Base-by-base conservation (phyloP, 495 filamentous ascomycete genomes). In the Clavariopsis aquatica region DNA sequence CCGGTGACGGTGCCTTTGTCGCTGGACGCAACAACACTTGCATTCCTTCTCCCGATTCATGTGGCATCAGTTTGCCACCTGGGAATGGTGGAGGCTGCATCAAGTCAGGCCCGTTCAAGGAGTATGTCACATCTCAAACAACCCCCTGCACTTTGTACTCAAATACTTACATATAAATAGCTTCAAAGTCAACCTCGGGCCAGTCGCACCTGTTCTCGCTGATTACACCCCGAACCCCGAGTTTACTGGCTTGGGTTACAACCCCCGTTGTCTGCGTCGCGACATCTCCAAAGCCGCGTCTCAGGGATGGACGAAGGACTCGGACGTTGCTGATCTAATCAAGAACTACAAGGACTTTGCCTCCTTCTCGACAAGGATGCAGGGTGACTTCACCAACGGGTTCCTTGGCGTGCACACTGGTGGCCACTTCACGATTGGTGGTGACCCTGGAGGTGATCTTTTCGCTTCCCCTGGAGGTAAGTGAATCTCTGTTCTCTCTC, bases 181-280 rank as follows among this genome's bases (percentile, higher is more conserved):
- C 45, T 65, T 20, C 24, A 24, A 34, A 26, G 71, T 72, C 41
- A 76, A 76, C 64, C 71, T 76, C 36, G 74, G 74, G 17, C 74
- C 74, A 23, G 59, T 76, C 1, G 53, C 62, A 29, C 64, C 69
- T 13, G 68, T 52, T 7, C 43, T 71, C 26, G 12, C 61, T 15
- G 58, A 73, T 52, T 54, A 61, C 7, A 36, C 43, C 1, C 23
- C 60, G 6, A 49, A 61, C 41, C 57, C 68, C 0, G 53, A 49
- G 23, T 52, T 43, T 24, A 36, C 47, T 36, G 73, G 72, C 36
- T 60, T 75, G 8, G 72, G 69, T 55, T 82, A 83, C 70, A 87
- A 87, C 74, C 86, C 84, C 0, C 83, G 87, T 55, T 89, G 89
- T 64, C 73, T 92, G 52, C 81, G 75, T 28, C 84, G 89, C 12